Percentiles rank a stretch among this genome's conserved stretches.
These are phyloP conservation scores for Amylocarpus encephaloides DNA, from an alignment of 2,329 filamentous ascomycete species.

Conservation along the genomic window DNA sequence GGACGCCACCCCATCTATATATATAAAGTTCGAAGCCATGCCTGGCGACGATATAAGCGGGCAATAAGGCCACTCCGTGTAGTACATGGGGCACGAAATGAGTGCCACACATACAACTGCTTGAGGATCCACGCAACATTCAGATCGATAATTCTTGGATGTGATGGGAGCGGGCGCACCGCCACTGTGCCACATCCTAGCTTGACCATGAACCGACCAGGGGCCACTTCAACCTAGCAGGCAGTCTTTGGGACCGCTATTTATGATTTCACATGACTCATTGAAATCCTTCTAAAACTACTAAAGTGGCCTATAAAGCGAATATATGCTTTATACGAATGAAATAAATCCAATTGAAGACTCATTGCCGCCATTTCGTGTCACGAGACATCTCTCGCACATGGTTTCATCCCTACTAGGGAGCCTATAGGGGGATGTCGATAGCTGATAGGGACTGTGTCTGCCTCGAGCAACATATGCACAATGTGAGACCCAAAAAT, in stretches of 20 bases:
- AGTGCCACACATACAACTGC: constrained; percentile 1
- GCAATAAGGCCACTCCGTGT: constrained; percentile 3
- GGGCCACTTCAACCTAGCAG: too few relatives aligned
- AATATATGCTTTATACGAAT: too few relatives aligned
- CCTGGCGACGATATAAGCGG: constrained; percentile 8
- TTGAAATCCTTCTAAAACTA: not conserved
- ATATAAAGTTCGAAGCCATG: constrained; percentile 5
- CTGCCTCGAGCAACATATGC: too few relatives aligned
- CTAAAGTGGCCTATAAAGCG: too few relatives aligned
- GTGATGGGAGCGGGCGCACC: not conserved
- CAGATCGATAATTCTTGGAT: constrained; percentile 3
- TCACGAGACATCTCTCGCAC: too few relatives aligned
- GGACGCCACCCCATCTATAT: constrained; percentile 9
- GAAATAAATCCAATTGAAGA: too few relatives aligned
- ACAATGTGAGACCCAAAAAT: too few relatives aligned
- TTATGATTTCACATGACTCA: not conserved
- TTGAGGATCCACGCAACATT: constrained; percentile 6
- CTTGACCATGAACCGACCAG: not conserved
- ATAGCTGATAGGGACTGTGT: too few relatives aligned
- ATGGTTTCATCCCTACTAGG: too few relatives aligned
- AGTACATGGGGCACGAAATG: constrained; percentile 6
- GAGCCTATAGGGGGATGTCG: too few relatives aligned
- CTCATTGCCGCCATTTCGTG: too few relatives aligned
- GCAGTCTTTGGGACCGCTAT: too few relatives aligned
- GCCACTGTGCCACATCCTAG: constrained; percentile 1